Evolutionary conservation across 805 yeast species (phyloP), one percentile per base, ranked within the genome.

Genomic region (Nakazawaea ishiwadae): DNA sequence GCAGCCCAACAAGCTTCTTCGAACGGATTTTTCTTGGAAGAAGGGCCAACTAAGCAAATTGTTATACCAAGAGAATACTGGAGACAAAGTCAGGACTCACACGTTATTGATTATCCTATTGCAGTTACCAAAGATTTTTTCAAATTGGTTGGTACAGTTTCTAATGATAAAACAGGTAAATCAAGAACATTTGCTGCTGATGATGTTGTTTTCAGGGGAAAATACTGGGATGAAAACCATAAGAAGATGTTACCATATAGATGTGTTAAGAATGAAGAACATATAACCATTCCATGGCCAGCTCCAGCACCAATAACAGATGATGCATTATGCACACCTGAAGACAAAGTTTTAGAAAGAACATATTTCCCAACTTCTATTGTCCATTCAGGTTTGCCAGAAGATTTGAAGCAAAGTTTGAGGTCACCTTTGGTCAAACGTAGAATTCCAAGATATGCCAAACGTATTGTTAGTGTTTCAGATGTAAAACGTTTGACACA

Each of bases 241-340:
- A 81, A 81, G 56, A 70, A 70, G 53, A 75, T 82, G 71, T 63
- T 87, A 67, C 95, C 95, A 23, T 77, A 76, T 45, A 77, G 98
- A 61, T 76, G 78, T 51, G 87, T 90, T 19, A 75, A 74, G 48
- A 80, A 84, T 50, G 81, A 83, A 51, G 77, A 74, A 31, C 73
- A 78, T 39, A 66, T 87, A 40, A 75, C 79, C 18, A 80, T 90
- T 38, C 97, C 97, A 40, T 91, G 96, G 95, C 96, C 96, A 29
- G 73, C 76, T 51, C 90, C 93, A 1, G 78, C 70, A 26, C 64
- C 68, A 0, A 50, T 53, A 3, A 75, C 75, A 48, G 88, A 81
- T 49, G 81, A 79, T 38, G 63, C 56, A 23, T 66, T 76, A 48
- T 75, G 81, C 3, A 85, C 95, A 1, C 57, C 62, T 5, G 71